Base-by-base conservation (phyloP, 2,329 filamentous ascomycete genomes). In the Boeremia lycopersici region DNA sequence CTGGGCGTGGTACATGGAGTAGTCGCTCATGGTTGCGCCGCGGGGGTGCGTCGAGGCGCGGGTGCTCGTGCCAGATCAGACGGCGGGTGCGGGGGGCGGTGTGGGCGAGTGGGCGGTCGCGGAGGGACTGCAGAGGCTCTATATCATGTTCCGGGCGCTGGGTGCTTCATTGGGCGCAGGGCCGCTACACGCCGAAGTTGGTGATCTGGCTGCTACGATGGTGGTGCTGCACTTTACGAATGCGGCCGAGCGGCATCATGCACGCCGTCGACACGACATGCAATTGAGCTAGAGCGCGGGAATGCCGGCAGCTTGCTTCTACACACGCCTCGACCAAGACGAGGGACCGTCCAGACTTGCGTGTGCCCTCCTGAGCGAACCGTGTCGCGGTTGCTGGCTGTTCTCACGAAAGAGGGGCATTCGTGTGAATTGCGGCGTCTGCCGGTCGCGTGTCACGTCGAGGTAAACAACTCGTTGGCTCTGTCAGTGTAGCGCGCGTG, bases 1-100 rank as follows among this genome's bases (percentile, higher is more conserved):
- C 33, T 71, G 60, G 55, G 73, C 67, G 57, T 76, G 72, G 59
- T 76, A 74, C 70, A 70, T 70, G 28, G 59, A 58, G 59, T 69
- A 75, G 12, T 76, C 73, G 57, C 71, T 69, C 70, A 75, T 75
- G 64, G 42, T 64, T 51, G 64, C 58, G 63, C 62, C 62, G 66
- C 67, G 65, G 65, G 62, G 61, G 50, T 58, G 56, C 48, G 53
- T 47, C 48, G 48, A 51, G 28, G 41, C 26, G 51, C 43, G 26
- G 25, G 36, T 33, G 44, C 44, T 53, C 33, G 48, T 34, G 29
- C 41, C 19, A 35, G 11, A 10, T 28, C 19, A 45, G 41, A 47
- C 13, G 31, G 19, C 17, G 17, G 17, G 56, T 41, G 49, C 50
- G 56, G 54, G 57, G 29, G 49, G 62, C 59, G 52, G 42, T 60